Conservation (phyloP, 768 basidiomycete genomes). For the Rhizopogon rudus region DNA sequence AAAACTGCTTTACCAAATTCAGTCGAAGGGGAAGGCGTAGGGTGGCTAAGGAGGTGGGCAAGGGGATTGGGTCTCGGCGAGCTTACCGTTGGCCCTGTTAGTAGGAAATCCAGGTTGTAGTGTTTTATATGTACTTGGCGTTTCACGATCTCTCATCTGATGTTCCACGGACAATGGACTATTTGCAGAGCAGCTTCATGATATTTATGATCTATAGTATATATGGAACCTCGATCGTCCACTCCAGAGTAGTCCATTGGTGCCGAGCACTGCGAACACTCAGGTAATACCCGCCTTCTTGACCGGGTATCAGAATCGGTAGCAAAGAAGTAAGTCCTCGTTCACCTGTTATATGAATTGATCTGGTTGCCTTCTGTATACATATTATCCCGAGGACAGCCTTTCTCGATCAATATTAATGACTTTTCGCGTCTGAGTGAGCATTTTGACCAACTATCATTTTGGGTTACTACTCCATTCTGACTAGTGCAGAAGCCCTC, state of each 20-base stretch:
- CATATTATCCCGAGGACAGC: no score
- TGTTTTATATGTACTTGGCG: no score
- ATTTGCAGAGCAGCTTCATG: neutral
- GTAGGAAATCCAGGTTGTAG: neutral
- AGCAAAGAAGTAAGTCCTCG: no score
- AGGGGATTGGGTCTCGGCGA: constrained; percentile 25
- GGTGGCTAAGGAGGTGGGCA: constrained; percentile 25
- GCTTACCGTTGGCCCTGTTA: constrained; percentile 21
- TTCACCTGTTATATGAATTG: no score
- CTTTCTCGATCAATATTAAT: no score
- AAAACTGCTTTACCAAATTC: constrained; percentile 7
- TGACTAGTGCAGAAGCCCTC: neutral
- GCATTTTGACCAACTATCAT: neutral
- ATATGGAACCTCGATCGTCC: no score
- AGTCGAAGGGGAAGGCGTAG: constrained; percentile 25
- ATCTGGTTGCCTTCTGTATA: no score
- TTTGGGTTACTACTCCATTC: neutral
- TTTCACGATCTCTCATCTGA: neutral
- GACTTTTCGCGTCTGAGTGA: neutral
- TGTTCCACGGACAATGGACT: neutral
- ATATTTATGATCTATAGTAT: no score
- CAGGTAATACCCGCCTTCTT: no score
- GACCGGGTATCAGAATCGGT: no score
- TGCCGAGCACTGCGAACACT: no score
- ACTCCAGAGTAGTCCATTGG: no score